Conservation (phyloP, 129 eudicot genomes). For the Centella asiatica region DNA sequence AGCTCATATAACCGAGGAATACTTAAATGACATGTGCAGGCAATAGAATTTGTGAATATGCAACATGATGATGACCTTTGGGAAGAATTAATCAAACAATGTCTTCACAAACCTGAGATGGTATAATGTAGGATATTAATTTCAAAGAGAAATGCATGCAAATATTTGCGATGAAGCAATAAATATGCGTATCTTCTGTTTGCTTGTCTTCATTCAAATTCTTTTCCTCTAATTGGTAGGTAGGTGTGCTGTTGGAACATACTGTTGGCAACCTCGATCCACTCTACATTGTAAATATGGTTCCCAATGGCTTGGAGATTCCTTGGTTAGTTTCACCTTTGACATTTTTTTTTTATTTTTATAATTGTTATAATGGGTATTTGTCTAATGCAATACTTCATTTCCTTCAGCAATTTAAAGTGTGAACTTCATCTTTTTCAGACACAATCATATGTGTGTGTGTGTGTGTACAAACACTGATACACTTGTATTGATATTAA, state of each 20-base stretch:
- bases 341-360: not conserved
- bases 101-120: constrained; percentile 87
- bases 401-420: too few species aligned
- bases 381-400: too few species aligned
- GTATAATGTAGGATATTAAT: constrained; percentile 26
- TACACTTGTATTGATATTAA: too few species aligned
- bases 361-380: too few species aligned
- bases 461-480: too few species aligned
- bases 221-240: constrained; percentile 38
- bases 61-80: constrained; percentile 95
- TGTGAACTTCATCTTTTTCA: too few species aligned
- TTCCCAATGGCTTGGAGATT: constrained; percentile 89
- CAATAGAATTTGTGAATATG: constrained; percentile 82
- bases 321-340: constrained; percentile 63
- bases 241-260: constrained; percentile 89
- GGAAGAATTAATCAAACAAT: constrained; percentile 88
- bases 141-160: not conserved
- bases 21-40: constrained; percentile 36
- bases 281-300: constrained; percentile 73
- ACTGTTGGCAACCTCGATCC: constrained; percentile 98
- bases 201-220: not conserved
- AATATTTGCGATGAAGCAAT: not conserved
- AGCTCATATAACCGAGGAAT: not conserved
- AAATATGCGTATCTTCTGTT: not conserved
- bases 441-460: too few species aligned